Evolutionary conservation across 2,329 filamentous ascomycete genomes (phyloP).

Genomic region (Mollisiaceae sp.): DNA sequence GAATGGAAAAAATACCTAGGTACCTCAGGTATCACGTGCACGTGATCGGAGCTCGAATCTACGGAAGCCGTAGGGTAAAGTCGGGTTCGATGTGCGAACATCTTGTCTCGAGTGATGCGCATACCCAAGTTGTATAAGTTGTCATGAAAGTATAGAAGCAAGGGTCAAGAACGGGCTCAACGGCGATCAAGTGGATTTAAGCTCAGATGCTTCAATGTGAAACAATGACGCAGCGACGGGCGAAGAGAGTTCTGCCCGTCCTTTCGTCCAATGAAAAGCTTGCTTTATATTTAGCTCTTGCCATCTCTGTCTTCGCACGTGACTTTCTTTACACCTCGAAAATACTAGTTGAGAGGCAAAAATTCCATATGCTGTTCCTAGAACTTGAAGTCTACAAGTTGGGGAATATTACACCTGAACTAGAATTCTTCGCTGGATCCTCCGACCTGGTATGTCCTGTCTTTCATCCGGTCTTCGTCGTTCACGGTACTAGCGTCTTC

Average conservation of each 20-base stretch:
- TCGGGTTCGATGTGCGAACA: no score
- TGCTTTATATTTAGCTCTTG: constrained; percentile 6
- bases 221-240: not conserved
- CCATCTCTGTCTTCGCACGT: not conserved
- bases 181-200: not conserved
- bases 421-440: not conserved
- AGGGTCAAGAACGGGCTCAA: not conserved
- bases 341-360: not conserved
- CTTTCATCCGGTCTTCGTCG: not conserved
- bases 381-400: not conserved
- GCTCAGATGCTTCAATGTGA: not conserved
- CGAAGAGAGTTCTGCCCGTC: not conserved
- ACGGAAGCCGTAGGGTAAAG: no score
- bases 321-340: not conserved
- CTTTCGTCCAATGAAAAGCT: not conserved
- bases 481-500: not conserved
- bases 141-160: not conserved
- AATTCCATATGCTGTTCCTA: not conserved
- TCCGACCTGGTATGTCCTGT: not conserved
- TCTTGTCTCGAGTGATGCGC: no score
- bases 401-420: not conserved
- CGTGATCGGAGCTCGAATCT: no score
- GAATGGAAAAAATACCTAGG: no score
- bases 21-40: no score
- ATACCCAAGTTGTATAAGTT: not conserved